Evolutionary conservation across 2,329 filamentous ascomycete genomes (phyloP).

Genomic region (Sporothrix mexicana): DNA sequence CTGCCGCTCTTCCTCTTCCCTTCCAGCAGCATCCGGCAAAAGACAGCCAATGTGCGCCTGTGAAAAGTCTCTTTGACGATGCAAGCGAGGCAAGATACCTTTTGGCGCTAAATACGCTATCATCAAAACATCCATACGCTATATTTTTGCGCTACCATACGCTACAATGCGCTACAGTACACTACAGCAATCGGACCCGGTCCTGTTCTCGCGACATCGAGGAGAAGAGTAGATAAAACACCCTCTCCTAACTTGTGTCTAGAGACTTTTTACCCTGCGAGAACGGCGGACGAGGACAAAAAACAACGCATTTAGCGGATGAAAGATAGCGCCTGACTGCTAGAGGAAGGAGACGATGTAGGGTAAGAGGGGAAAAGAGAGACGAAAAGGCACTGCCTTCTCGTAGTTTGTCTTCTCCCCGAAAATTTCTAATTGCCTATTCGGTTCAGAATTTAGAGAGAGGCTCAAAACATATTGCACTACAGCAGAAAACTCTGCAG

Average conservation of each 20-base stretch:
- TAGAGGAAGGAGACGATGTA: not conserved
- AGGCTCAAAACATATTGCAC: not conserved
- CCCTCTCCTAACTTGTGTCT: not conserved
- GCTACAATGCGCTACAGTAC: not conserved
- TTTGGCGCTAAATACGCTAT: conserved; percentile 18
- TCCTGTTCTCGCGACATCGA: not conserved
- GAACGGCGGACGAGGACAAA: not conserved
- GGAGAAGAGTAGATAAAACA: not conserved
- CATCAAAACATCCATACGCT: conserved; percentile 13
- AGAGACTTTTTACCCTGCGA: not conserved
- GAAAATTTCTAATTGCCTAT: not conserved
- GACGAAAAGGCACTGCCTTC: not conserved
- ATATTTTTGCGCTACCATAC: not conserved
- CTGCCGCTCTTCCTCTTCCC: not conserved
- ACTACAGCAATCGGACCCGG: not conserved
- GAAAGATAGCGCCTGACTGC: not conserved
- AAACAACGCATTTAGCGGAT: conserved; percentile 2
- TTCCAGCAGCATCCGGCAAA: not conserved
- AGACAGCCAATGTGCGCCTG: not conserved
- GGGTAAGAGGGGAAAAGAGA: not conserved
- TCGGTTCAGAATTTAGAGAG: not conserved
- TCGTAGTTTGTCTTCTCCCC: not conserved
- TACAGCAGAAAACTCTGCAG: conserved; percentile 25
- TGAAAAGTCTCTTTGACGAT: too few species aligned
- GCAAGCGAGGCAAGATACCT: not conserved